Conservation (phyloP, 345 rosid genomes). For the Acer campestre region DNA sequence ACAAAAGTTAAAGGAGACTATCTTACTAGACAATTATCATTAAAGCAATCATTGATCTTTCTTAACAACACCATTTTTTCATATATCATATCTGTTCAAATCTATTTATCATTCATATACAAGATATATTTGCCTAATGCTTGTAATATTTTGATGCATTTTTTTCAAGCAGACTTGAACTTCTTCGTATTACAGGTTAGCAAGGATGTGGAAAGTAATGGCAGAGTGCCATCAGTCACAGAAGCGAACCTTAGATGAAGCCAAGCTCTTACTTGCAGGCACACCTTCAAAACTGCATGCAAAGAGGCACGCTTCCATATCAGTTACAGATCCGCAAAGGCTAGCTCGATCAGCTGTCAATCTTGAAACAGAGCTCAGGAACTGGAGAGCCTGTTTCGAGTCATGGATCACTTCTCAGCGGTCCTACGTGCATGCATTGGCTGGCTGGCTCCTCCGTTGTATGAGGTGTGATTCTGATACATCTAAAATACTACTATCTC, state of each 20-base stretch:
- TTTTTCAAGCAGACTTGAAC: not conserved
- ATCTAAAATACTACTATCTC: conserved; percentile 57
- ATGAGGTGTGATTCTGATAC: conserved; percentile 62
- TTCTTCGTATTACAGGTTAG: conserved; percentile 48
- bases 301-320: conserved; percentile 50
- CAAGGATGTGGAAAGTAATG: conserved; percentile 94
- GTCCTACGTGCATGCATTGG: conserved; percentile 66
- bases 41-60: not conserved
- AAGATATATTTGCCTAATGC: not conserved
- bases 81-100: no score
- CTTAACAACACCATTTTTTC: not conserved
- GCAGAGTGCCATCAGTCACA: conserved; percentile 85
- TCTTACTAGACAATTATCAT: not conserved
- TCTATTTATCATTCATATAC: no score
- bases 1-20: not conserved
- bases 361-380: conserved; percentile 76
- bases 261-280: conserved; percentile 79
- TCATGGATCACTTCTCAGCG: conserved; percentile 84
- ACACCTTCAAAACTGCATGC: conserved; percentile 66
- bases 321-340: conserved; percentile 60
- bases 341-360: conserved; percentile 67
- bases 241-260: conserved; percentile 81
- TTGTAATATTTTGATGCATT: not conserved
- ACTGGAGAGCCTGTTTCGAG: conserved; percentile 86
- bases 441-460: conserved; percentile 89